Percentiles rank a stretch among this genome's conserved stretches.
phyloP scores from a whole-genome alignment of 1,139 yeast species.

The Protomyces pachydermus region DNA sequence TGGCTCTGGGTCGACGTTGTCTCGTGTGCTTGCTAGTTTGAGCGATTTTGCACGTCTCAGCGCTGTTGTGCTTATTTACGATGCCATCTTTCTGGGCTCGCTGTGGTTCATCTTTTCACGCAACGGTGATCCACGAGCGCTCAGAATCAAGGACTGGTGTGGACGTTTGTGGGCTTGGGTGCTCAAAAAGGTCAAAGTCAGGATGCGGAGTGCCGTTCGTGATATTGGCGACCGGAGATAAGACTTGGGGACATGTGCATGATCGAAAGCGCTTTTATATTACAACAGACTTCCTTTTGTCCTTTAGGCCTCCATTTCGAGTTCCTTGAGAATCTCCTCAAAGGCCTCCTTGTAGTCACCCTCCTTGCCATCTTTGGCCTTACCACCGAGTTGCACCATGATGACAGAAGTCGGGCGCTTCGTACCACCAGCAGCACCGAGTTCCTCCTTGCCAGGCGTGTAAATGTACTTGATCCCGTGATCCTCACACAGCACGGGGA shows the following conservation, averaged over 20 bases:
- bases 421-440: constrained; percentile 98
- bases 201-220: constrained; percentile 13
- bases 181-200: constrained; percentile 2
- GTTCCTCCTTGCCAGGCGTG: constrained; percentile 54
- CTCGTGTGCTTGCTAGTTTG: constrained; percentile 1
- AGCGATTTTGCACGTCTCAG: neutral
- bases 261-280: too few species aligned
- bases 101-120: constrained; percentile 15
- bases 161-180: constrained; percentile 5
- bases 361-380: constrained; percentile 68
- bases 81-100: constrained; percentile 2
- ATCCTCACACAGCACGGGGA: constrained; percentile 97
- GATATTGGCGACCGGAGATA: constrained; percentile 11
- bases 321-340: constrained; percentile 93
- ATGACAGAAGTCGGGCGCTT: constrained; percentile 98
- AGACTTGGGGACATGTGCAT: neutral
- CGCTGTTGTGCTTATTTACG: constrained; percentile 7
- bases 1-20: constrained; percentile 1
- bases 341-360: constrained; percentile 80
- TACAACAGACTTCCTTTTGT: too few species aligned
- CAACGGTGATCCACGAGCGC: constrained; percentile 14
- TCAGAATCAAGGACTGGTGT: constrained; percentile 14
- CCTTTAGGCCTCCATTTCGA: constrained; percentile 40
- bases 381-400: constrained; percentile 95
- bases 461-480: constrained; percentile 49